Conservation (phyloP, 2,329 filamentous ascomycete genomes). For the Verticillium nubilum region DNA sequence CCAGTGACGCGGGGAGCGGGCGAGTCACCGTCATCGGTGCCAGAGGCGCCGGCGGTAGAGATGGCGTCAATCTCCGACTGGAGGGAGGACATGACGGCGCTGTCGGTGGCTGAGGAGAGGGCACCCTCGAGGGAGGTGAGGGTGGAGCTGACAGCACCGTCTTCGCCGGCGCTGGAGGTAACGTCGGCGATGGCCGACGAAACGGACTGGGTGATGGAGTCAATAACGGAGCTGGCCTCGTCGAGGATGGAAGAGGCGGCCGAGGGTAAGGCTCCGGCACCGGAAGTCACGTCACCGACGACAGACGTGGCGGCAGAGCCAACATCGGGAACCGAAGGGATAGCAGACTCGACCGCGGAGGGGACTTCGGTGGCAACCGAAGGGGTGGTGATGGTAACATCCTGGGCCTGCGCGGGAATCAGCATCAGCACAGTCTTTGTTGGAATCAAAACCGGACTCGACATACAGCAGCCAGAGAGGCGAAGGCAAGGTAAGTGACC, state of each 20-base stretch:
- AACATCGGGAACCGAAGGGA: slow-evolving; percentile 8
- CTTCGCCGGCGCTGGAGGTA: slow-evolving; percentile 16
- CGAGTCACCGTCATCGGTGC: slow-evolving; percentile 11
- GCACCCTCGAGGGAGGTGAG: slow-evolving; percentile 11
- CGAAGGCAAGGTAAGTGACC: slow-evolving; percentile 30
- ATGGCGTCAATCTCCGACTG: slow-evolving; percentile 2
- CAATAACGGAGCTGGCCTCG: slow-evolving; percentile 5
- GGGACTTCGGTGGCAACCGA: slow-evolving; percentile 13
- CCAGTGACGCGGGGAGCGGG: slow-evolving; percentile 32
- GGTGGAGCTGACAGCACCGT: slow-evolving; percentile 14
- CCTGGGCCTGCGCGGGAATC: slow-evolving; percentile 6
- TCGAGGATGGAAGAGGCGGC: slow-evolving; percentile 9
- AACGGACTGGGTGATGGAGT: background rate
- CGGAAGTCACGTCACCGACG: slow-evolving; percentile 9
- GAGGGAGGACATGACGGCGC: slow-evolving; percentile 12
- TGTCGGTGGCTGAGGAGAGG: slow-evolving; percentile 15
- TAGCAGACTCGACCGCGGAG: background rate
- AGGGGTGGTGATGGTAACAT: slow-evolving; percentile 11
- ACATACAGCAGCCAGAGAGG: slow-evolving; percentile 21
- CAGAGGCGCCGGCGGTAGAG: slow-evolving; percentile 9
- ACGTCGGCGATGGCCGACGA: slow-evolving; percentile 9
- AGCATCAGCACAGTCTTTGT: background rate
- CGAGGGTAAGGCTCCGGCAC: background rate
- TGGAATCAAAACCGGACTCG: background rate
- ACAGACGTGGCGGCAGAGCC: slow-evolving; percentile 5